Base-by-base conservation (phyloP, 805 yeast genomes). In the Debaryomyces prosopidis region DNA sequence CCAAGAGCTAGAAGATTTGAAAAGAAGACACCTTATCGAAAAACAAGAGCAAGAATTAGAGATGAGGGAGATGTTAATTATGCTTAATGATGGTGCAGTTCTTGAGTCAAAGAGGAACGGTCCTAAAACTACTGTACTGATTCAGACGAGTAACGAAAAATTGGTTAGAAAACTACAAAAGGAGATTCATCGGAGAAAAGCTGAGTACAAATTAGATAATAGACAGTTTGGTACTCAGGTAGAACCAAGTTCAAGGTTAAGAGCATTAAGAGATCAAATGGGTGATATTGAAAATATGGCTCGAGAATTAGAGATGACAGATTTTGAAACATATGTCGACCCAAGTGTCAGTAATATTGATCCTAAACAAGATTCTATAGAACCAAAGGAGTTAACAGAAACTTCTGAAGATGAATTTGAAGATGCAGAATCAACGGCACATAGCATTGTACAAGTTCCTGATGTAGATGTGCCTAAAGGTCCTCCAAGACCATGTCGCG, bases 221-320 rank as follows among this genome's bases (percentile, higher is more conserved):
- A 61, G 71, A 36, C 65, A 67, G 52, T 76, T 69, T 67, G 81
- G 81, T 40, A 59, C 77, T 10, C 72, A 76, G 23, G 78, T 84
- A 20, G 96, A 88, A 59, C 96, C 96, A 3, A 85, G 86, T 55
- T 78, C 86, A 2, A 73, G 92, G 51, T 67, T 90, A 42, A 76
- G 94, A 48, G 84, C 81, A 36, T 72, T 91, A 54, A 75, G 96
- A 44, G 88, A 85, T 55, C 79, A 85, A 59, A 89, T 89, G 96
- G 95, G 87, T 47, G 84, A 81, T 50, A 75, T 91, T 43, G 96
- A 88, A 59, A 78, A 80, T 39, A 87, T 88, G 69, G 97, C 97
- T 0, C 71, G 95, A 48, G 87, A 86, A 57, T 73, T 92, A 47
- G 97, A 92, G 61, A 84, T 82, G 79, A 85, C 87, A 16, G 94